Base-by-base conservation (phyloP, 169 alveolate genomes). In the Cryptosporidium andersoni region DNA sequence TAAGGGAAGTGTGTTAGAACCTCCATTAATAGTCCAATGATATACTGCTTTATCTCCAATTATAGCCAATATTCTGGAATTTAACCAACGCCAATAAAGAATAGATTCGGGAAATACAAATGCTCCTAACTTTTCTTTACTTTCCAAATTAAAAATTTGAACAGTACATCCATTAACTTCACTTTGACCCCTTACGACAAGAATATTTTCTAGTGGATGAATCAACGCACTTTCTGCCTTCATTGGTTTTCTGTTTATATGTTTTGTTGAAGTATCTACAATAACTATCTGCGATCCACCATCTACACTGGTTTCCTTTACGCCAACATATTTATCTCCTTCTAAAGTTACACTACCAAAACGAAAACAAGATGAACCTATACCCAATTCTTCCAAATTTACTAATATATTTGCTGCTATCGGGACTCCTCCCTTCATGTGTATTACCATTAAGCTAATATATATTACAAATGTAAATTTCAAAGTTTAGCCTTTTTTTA, bases 181-280 rank as follows among this genome's bases (percentile, higher is more conserved):
- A 90, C 53, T 14, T 90, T 62, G 88, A 2, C 99, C 99, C 88
- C 97, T 94, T 56, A 97, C 93, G 47, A 98, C 98, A 80, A 97
- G 95, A 60, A 97, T 94, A 82, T 96, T 95, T 66, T 95, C 93
- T 42, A 91, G 67, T n/a, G 99, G 98, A 89, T 97, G 98, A 95
- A 97, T 96, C 80, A 97, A 89, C 5, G 97, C 98, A 9, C 97
- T 93, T 58, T 97, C 99, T 45, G 99, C 99, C 92, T 95, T 97
- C 94, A 95, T 96, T 66, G 98, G 97, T 88, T 96, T 95, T 68
- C 99, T 94, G 47, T 95, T 91, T 49, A 93, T 91, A 40, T 88
- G 82, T 89, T 92, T 92, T 53, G 94, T 92, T 74, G 89, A 90
- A 48, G 96, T 80, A 68, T 96, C 97, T 65, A 96, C 88, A 8